Percentiles rank a stretch among this genome's conserved stretches.
Conservation (phyloP, 148 eudicot genomes). For the Rhododendron ovatum region DNA sequence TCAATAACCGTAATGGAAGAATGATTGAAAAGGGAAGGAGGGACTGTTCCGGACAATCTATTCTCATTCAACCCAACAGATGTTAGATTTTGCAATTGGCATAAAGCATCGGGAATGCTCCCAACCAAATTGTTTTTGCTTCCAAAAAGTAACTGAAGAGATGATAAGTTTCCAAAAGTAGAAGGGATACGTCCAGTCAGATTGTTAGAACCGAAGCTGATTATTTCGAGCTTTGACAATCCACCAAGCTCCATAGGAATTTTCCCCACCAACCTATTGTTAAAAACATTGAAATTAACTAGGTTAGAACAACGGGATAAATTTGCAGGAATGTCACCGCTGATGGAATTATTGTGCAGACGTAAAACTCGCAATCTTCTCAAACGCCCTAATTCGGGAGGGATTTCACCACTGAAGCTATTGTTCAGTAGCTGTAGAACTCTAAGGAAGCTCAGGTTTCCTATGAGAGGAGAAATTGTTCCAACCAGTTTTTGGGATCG, state of each 20-base stretch:
- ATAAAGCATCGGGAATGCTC: not conserved
- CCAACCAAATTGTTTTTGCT: constrained; percentile 11
- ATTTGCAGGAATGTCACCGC: constrained; percentile 14
- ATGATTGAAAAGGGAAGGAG: constrained; percentile 11
- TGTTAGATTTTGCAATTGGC: not conserved
- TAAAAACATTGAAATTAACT: not conserved
- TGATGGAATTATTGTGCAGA: constrained; percentile 10
- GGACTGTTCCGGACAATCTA: constrained; percentile 13
- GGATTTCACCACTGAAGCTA: constrained; percentile 12
- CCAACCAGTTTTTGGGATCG: constrained; percentile 11
- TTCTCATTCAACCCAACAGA: not conserved
- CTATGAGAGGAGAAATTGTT: constrained; percentile 12
- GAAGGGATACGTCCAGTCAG: constrained; percentile 10
- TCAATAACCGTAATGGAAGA: constrained; percentile 4
- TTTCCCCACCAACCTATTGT: constrained; percentile 1
- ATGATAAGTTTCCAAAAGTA: constrained; percentile 7
- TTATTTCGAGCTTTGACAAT: not conserved
- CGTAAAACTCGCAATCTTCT: not conserved
- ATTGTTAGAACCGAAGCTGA: not conserved
- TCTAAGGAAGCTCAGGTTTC: constrained; percentile 22
- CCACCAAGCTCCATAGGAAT: constrained; percentile 14
- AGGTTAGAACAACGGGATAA: constrained; percentile 3
- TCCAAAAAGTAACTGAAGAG: not conserved
- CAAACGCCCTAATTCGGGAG: constrained; percentile 10
- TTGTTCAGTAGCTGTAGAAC: constrained; percentile 14